phyloP scores from a whole-genome alignment of 2,329 filamentous ascomycete genomes.

The Cladosporium phlei region DNA sequence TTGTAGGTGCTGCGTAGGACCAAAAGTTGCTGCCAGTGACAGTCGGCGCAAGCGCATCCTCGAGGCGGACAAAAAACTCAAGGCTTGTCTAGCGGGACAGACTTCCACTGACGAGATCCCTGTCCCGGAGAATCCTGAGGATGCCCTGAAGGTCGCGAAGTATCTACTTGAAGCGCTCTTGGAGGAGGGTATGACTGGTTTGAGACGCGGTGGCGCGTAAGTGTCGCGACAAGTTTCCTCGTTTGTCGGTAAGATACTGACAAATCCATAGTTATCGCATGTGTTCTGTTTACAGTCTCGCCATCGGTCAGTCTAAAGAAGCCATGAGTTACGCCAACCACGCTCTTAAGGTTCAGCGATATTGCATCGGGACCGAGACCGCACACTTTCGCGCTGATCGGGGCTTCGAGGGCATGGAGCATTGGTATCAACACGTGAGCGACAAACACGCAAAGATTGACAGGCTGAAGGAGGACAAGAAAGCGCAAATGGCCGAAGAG shows the following conservation, averaged over 20 bases:
- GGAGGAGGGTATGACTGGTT: not conserved
- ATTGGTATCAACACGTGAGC: constrained; percentile 13
- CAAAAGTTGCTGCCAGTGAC: not conserved
- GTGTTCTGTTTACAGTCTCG: not conserved
- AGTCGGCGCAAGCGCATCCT: not conserved
- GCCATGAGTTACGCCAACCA: not conserved
- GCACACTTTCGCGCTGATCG: constrained; percentile 1
- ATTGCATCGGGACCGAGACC: constrained; percentile 21
- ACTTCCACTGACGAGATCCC: not conserved
- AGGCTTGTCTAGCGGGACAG: not conserved
- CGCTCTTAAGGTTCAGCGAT: constrained; percentile 21
- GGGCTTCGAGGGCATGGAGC: constrained; percentile 8
- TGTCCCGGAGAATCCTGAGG: not conserved
- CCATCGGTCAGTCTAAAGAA: not conserved
- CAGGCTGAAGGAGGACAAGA: not conserved
- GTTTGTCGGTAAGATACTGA: not conserved
- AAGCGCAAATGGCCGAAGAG: not conserved
- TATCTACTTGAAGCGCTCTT: not conserved
- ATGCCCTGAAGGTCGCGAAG: not conserved
- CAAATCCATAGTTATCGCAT: not conserved
- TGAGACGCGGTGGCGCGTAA: not conserved
- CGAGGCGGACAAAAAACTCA: not conserved
- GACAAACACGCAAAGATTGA: not conserved
- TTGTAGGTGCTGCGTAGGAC: not conserved
- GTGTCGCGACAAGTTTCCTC: not conserved